Percentiles rank a stretch among this genome's conserved stretches.
phyloP scores from a whole-genome alignment of 371 early-diverging fungal species.

The Mortierella sp. region DNA sequence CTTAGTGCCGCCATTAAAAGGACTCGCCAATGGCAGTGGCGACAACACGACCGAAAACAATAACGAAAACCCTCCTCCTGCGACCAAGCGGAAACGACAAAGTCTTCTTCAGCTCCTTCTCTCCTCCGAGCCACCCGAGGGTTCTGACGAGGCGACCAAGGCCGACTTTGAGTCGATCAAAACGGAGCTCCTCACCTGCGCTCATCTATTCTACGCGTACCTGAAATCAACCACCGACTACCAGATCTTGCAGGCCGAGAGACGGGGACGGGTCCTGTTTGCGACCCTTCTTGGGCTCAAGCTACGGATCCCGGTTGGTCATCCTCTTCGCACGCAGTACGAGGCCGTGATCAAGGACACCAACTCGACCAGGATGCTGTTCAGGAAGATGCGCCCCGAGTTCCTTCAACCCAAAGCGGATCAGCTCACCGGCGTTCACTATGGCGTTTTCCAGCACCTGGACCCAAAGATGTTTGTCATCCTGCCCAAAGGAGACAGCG shows the following conservation, averaged over 20 bases:
- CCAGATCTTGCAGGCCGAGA: constrained; percentile 28
- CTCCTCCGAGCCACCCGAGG: constrained; percentile 2
- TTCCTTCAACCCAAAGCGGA: constrained; percentile 20
- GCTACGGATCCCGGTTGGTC: constrained; percentile 2
- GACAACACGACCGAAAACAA: not conserved
- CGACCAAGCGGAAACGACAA: not conserved
- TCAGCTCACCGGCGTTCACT: constrained; percentile 21
- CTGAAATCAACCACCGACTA: constrained; percentile 18
- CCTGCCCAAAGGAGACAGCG: constrained; percentile 20
- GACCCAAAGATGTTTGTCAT: constrained; percentile 29
- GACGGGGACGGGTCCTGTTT: constrained; percentile 6
- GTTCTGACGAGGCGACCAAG: not conserved
- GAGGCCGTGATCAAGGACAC: constrained; percentile 15
- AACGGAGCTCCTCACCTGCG: constrained; percentile 13
- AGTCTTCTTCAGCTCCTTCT: constrained; percentile 11
- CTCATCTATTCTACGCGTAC: constrained; percentile 17
- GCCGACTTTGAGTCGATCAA: constrained; percentile 12
- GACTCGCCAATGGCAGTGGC: not conserved
- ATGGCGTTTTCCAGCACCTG: constrained; percentile 25
- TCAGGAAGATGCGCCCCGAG: constrained; percentile 17
- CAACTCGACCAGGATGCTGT: constrained; percentile 12
- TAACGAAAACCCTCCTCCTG: not conserved
- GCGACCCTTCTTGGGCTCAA: constrained; percentile 17
- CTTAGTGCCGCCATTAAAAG: not conserved
- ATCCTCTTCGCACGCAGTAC: constrained; percentile 18